Evolutionary conservation across 805 yeast species (phyloP), one percentile per base, ranked within the genome.

Genomic region (Kazachstania martiniae): DNA sequence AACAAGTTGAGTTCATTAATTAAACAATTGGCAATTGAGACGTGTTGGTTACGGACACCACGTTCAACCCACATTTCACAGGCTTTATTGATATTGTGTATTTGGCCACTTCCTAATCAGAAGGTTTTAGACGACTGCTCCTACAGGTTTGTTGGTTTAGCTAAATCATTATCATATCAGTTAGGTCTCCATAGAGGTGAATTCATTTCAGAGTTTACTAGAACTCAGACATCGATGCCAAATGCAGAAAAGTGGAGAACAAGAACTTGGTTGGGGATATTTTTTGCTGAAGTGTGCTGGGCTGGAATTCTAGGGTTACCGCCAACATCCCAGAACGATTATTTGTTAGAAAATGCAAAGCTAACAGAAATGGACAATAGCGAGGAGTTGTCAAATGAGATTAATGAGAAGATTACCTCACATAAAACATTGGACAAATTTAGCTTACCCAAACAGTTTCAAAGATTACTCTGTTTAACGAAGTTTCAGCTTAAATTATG

Each of bases 171-270:
- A 32, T 83, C 93, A 0, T 70, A 80, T 42, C 96, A 87, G 53
- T 60, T 87, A 22, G 96, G 96, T 8, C 63, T 87, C 38, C 96
- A 87, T 56, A 64, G 95, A 42, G 96, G 95, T 17, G 82, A 81
- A 51, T 87, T 87, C 53, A 84, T 87, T 42, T 74, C 80, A 40
- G 96, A 87, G 49, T 87, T 87, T 44, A 78, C 93, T 5, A 67
- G 96, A 48, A 82, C 89, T 19, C 96, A 87, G 51, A 91, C 81
- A 4, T 72, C 83, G 16, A 65, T 86, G 56, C 89, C 89, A 0
- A 85, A 87, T 56, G 89, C 95, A 4, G 95, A 84, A 44, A 77
- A 76, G 49, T 87, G 95, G 96, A 69, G 96, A 54, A 85, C 95
- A 1, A 65, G 95, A 43, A 74, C 94, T 1, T 87, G 96, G 96